These are phyloP conservation scores for Diaporthe helianthi DNA, from an alignment of 2,329 filamentous ascomycete genomes.

Conservation along the genomic window DNA sequence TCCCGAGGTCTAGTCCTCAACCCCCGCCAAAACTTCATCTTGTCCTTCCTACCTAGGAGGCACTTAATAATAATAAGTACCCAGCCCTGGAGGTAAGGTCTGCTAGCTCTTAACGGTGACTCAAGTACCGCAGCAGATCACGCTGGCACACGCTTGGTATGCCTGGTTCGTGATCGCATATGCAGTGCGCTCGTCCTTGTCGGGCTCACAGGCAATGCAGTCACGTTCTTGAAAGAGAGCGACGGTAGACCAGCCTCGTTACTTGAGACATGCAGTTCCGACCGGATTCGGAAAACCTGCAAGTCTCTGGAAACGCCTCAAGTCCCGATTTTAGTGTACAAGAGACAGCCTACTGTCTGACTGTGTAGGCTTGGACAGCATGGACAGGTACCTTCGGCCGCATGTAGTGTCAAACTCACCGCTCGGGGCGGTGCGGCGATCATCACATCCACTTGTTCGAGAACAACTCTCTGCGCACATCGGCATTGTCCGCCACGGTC, in stretches of 20 bases:
- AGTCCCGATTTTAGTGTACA: background rate
- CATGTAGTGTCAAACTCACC: constrained; percentile 20
- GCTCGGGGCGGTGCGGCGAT: constrained; percentile 1
- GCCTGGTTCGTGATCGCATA: constrained; percentile 4
- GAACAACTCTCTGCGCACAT: background rate
- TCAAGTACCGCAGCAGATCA: constrained; percentile 10
- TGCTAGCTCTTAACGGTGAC: constrained; percentile 1
- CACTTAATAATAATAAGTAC: too few species aligned
- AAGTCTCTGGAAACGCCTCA: background rate
- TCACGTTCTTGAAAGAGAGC: constrained; percentile 8
- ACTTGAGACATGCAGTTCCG: constrained; percentile 18
- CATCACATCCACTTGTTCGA: constrained; percentile 18
- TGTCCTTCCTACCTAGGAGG: too few species aligned
- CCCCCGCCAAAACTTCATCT: constrained; percentile 18
- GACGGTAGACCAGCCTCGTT: constrained; percentile 4
- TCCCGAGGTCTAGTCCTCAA: background rate
- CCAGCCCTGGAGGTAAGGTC: too few species aligned
- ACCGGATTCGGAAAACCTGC: background rate
- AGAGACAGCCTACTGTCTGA: constrained; percentile 1
- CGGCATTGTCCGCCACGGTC: constrained; percentile 6
- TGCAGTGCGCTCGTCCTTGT: background rate
- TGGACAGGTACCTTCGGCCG: background rate
- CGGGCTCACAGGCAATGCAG: background rate
- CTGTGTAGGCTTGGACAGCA: too few species aligned
- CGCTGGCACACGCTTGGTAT: background rate